Base-by-base conservation (phyloP, 2,329 filamentous ascomycete genomes). In the Ascochyta fabae region DNA sequence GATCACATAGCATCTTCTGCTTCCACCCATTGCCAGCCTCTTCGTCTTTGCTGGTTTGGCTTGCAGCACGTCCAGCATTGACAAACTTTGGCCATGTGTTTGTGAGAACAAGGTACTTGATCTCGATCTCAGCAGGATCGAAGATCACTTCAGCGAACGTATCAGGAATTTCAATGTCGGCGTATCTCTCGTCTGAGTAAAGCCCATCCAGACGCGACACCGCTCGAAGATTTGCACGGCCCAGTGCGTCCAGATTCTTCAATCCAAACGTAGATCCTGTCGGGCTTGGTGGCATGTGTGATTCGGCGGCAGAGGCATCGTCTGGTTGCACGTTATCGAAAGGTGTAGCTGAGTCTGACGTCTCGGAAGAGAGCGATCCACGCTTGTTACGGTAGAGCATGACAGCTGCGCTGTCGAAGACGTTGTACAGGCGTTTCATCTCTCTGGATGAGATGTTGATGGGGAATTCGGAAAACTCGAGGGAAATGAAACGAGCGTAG, bases 31-130 rank as follows among this genome's bases (percentile, higher is more conserved):
- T 54, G 13, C 61, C 64, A 41, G 57, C 60, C 49, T 62, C 58
- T 16, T 59, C 64, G 22, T 65, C 56, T 40, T 44, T 61, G 44
- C 56, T 63, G 48, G 54, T 41, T 44, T 60, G 60, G 48, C 62
- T 65, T 13, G 60, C 65, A 7, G 60, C 60, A n/a, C 59, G 60
- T 44, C 60, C 61, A 34, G 64, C 53, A 53, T 70, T 71, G 16
- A 74, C 68, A 49, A 72, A 75, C 52, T 72, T 74, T 1, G 71
- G 71, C 72, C 72, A 75, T 0, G 71, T 74, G 39, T 75, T 75
- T 6, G 69, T 73, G 8, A 74, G 64, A 5, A 73, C 65, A 9
- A 75, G 61, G 40, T 75, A 74, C 52, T 74, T 75, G 58, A 73
- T 72, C 56, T 71, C 69, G 9, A 48, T 60, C 60, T 75, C 71